Conservation (phyloP, 371 early-diverging fungal genomes). For the Mortierella sp. region DNA sequence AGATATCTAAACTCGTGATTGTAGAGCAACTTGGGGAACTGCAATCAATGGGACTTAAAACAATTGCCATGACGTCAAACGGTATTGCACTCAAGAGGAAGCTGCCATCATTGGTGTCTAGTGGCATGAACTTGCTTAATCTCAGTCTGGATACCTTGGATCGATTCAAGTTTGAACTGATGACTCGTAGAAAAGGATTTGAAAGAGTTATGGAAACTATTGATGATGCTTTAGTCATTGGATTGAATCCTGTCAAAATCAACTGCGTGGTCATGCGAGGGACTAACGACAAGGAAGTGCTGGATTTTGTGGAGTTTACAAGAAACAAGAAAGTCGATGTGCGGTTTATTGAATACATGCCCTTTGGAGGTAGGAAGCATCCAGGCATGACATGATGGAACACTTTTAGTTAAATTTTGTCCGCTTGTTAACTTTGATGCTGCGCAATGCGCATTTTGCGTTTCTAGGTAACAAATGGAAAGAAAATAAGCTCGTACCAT, state of each 20-base stretch:
- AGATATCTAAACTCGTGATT: too few relatives aligned
- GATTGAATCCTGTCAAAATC: conserved; percentile 84
- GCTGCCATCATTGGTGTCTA: conserved; percentile 72
- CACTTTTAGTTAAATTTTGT: not conserved
- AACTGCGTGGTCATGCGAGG: conserved; percentile 92
- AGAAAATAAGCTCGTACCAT: conserved; percentile 85
- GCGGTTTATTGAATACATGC: conserved; percentile 98
- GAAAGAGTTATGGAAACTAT: conserved; percentile 83
- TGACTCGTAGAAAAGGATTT: conserved; percentile 89
- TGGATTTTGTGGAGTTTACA: conserved; percentile 87
- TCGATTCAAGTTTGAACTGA: conserved; percentile 86
- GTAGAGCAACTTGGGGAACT: conserved; percentile 77
- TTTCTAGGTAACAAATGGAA: conserved; percentile 89
- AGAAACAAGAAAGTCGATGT: conserved; percentile 79
- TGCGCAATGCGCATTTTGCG: not conserved
- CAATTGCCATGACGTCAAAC: conserved; percentile 94
- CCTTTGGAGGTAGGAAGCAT: conserved; percentile 86
- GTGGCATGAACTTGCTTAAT: conserved; percentile 89
- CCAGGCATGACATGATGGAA: too few relatives aligned
- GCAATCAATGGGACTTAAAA: conserved; percentile 76
- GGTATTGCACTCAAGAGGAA: conserved; percentile 92
- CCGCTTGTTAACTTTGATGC: not conserved
- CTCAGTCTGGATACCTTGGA: conserved; percentile 93
- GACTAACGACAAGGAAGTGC: conserved; percentile 86
- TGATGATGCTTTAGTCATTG: conserved; percentile 72